A percentile compares a stretch with the other conserved stretches of the same genome.
Conservation (phyloP, 2,329 filamentous ascomycete species). For the Neofusicoccum kwambonambiense region DNA sequence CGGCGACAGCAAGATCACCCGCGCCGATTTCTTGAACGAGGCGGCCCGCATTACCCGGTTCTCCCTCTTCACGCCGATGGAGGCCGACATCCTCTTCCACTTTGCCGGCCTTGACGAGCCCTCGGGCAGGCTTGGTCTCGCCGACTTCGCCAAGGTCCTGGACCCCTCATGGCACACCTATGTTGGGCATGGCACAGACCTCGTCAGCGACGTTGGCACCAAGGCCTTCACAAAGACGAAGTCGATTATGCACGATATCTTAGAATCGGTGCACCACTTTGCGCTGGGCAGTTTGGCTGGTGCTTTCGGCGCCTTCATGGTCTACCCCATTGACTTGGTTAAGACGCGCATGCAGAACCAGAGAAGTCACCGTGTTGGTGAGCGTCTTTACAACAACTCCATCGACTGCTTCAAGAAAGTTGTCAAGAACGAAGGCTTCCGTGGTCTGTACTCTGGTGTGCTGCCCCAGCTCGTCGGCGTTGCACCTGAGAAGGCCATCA, state of each 20-base stretch:
- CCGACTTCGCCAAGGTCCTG: slow-evolving; percentile 91
- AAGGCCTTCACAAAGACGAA: slow-evolving; percentile 57
- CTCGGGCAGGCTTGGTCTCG: slow-evolving; percentile 76
- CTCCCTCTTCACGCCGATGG: slow-evolving; percentile 96
- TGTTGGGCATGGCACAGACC: slow-evolving; percentile 36
- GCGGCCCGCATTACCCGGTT: slow-evolving; percentile 88
- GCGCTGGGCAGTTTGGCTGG: slow-evolving; percentile 83
- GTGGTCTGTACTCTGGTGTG: slow-evolving; percentile 90
- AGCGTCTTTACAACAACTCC: slow-evolving; percentile 94
- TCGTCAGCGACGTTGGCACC: slow-evolving; percentile 45
- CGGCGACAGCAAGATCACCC: slow-evolving; percentile 86
- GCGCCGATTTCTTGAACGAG: slow-evolving; percentile 91
- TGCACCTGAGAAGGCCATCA: slow-evolving; percentile 99
- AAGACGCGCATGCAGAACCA: slow-evolving; percentile 99
- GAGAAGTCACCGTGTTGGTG: slow-evolving; percentile 75
- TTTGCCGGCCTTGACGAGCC: slow-evolving; percentile 92
- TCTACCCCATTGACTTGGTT: slow-evolving; percentile 97
- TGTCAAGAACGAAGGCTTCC: slow-evolving; percentile 84
- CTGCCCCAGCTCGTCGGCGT: slow-evolving; percentile 94
- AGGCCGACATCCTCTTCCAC: slow-evolving; percentile 97
- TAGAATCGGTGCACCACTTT: slow-evolving; percentile 88
- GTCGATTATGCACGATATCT: slow-evolving; percentile 60
- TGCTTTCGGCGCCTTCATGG: slow-evolving; percentile 98
- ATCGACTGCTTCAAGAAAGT: slow-evolving; percentile 94
- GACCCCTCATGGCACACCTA: slow-evolving; percentile 85